Base-by-base conservation (phyloP, 768 basidiomycete species). In the Termitomyces sp. region DNA sequence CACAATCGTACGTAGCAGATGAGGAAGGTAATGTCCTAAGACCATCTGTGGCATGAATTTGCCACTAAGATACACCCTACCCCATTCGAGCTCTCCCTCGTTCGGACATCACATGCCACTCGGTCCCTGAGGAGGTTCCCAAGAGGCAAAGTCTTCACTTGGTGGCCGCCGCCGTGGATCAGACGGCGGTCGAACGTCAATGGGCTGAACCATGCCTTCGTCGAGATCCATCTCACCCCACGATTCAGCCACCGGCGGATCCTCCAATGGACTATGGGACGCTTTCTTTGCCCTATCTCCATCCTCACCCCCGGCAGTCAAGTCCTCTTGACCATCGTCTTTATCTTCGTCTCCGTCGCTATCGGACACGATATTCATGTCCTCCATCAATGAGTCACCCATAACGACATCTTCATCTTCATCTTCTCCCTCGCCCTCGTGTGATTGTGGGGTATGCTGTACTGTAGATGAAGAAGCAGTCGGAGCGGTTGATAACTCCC, bases 401-500 rank as follows among this genome's bases (percentile, higher is more conserved):
- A 69, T 70, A 44, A 60, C 63, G 34, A 67, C 66, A 52, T 76
- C 71, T 1, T 58, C 70, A 17, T 75, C 71, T 0, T 57, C 69
- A 17, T 67, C 77, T 43, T 74, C 77, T 29, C 63, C 66, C 23
- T 72, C 77, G 38, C 10, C 34, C 34, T 37, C 54, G 12, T 47
- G 25, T 16, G 23, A 32, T 58, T 75, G 73, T 0, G 77, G 78
- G 0, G 79, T 79, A 48, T 74, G 72, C 56, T 71, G 66, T 16
- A 69, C 68, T 23, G 77, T 73, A 11, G 78, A 76, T 1, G 78
- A 70, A 10, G 78, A 73, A 45, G 64, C 63, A 46, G 63, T 61
- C 25, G 63, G 45, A 38, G 69, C 59, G 9, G 69, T 59, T 5
- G 71, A 66, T 19, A 71, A 59, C 21, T 60, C 63, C 45, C 57